Evolutionary conservation across 805 yeast species (phyloP).

Genomic region (Pichia gijzeniarum): DNA sequence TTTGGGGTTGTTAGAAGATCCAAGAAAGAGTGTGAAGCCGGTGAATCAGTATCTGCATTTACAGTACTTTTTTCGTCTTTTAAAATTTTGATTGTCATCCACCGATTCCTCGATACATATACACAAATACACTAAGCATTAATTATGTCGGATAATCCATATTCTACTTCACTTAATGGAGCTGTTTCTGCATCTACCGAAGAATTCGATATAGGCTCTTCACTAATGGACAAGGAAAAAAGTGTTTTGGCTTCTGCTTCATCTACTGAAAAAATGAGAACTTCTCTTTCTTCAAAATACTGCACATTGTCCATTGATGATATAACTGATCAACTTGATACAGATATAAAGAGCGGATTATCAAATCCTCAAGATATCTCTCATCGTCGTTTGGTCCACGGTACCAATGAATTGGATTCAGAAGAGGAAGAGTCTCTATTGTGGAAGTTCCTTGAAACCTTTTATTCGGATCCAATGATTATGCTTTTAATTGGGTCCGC

Average conservation of each 20-base stretch:
- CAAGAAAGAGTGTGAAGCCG: too few species aligned
- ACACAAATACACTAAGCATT: too few species aligned
- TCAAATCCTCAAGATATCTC: conserved; percentile 62
- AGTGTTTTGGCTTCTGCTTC: conserved; percentile 12
- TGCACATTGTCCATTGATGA: conserved; percentile 61
- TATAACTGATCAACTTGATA: conserved; percentile 52
- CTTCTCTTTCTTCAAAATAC: conserved; percentile 46
- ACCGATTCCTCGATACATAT: too few species aligned
- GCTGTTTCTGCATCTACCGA: conserved; percentile 7
- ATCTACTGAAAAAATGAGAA: conserved; percentile 16
- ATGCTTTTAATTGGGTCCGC: conserved; percentile 88
- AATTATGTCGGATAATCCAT: conserved; percentile 16
- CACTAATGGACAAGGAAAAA: conserved; percentile 9
- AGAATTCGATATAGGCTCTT: conserved; percentile 8
- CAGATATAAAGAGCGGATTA: conserved; percentile 58
- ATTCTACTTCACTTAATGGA: conserved; percentile 9
- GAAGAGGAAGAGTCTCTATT: conserved; percentile 74
- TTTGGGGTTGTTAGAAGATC: too few species aligned
- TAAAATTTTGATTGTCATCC: too few species aligned
- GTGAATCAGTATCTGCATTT: too few species aligned
- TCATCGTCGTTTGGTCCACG: conserved; percentile 67
- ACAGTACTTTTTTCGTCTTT: too few species aligned
- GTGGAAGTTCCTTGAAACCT: conserved; percentile 70
- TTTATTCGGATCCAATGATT: conserved; percentile 88
- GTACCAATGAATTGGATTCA: conserved; percentile 66